Conservation (phyloP, 192 early-diverging fungal genomes). For the Umbelopsis isabellina region DNA sequence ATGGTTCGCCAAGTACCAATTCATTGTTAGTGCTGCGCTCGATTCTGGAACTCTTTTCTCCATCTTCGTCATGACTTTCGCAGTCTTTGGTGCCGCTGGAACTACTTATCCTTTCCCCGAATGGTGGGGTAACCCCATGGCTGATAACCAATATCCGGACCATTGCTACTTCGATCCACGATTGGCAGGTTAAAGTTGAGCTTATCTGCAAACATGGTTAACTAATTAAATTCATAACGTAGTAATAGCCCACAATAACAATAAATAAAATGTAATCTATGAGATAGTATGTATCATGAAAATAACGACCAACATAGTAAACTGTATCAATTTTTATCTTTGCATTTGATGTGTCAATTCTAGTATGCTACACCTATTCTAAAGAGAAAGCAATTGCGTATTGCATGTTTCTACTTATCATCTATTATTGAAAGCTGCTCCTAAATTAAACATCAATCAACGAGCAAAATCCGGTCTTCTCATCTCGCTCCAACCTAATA, state of each 20-base stretch:
- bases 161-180: neutral
- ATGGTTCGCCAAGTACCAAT: slow-evolving; percentile 58
- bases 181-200: neutral
- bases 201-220: neutral
- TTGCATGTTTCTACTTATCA: no score
- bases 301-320: no score
- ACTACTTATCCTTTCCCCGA: slow-evolving; percentile 31
- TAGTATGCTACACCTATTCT: no score
- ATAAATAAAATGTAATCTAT: no score
- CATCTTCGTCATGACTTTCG: slow-evolving; percentile 33
- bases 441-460: slow-evolving; percentile 21
- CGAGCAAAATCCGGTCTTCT: slow-evolving; percentile 32
- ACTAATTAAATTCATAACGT: neutral
- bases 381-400: no score
- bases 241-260: no score
- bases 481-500: slow-evolving; percentile 26
- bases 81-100: slow-evolving; percentile 26
- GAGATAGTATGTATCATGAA: no score
- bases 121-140: slow-evolving; percentile 33
- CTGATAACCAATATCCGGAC: neutral
- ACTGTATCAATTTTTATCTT: no score
- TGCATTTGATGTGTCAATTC: no score
- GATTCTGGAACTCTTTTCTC: slow-evolving; percentile 46
- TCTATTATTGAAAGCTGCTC: no score
- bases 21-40: slow-evolving; percentile 58